Evolutionary conservation across 2,329 filamentous ascomycete genomes (phyloP).

Genomic region (Alternaria brassicicola): DNA sequence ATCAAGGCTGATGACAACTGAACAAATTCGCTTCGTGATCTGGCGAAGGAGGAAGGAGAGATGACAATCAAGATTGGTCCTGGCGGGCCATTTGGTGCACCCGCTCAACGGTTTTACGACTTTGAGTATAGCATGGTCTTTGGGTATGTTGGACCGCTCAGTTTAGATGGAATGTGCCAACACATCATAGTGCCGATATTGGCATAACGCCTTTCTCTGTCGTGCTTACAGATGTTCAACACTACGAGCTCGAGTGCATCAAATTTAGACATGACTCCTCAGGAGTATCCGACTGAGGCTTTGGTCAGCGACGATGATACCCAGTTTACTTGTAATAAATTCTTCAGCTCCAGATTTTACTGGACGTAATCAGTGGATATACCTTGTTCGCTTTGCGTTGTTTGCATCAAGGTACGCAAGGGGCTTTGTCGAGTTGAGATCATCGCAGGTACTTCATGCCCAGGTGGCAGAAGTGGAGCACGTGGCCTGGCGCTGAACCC

Average conservation of each 20-base stretch:
- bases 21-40: constrained; percentile 56
- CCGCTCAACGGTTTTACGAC: constrained; percentile 64
- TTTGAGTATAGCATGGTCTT: constrained; percentile 63
- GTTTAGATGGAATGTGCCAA: not conserved
- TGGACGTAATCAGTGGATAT: too few relatives aligned
- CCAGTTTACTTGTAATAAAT: not conserved
- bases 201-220: constrained; percentile 65
- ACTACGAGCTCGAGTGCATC: constrained; percentile 49
- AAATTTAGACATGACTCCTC: constrained; percentile 20
- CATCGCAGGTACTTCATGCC: not conserved
- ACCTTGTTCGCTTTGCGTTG: not conserved
- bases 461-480: not conserved
- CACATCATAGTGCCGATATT: constrained; percentile 55
- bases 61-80: constrained; percentile 58
- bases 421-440: not conserved
- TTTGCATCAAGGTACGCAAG: not conserved
- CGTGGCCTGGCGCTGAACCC: constrained; percentile 13
- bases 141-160: constrained; percentile 31
- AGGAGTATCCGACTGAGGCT: constrained; percentile 53
- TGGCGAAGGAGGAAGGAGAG: constrained; percentile 49
- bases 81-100: constrained; percentile 64
- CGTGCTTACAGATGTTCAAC: constrained; percentile 61
- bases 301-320: constrained; percentile 48
- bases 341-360: not conserved
- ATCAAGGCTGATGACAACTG: constrained; percentile 66